Base-by-base conservation (phyloP, 495 filamentous ascomycete genomes). In the Annulohypoxylon maeteangense region DNA sequence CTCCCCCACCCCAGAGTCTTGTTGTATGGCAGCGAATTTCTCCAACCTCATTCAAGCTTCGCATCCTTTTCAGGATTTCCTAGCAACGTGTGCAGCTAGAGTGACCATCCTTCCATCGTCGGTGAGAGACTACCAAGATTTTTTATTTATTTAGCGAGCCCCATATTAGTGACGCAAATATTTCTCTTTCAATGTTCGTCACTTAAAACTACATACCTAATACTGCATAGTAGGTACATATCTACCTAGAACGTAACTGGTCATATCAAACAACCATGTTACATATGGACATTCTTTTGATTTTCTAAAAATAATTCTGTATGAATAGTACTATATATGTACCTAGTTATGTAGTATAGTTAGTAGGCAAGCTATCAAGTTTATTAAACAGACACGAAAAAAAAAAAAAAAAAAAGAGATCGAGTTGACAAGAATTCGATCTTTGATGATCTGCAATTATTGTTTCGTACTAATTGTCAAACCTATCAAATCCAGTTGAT, bases 371-470 rank as follows among this genome's bases (percentile, higher is more conserved):
- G 45, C 8, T 51, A 16, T 51, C 22, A 1, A 7, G 31, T 56
- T 56, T 47, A 61, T 61, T 48, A 32, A 27, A 25, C 25, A 53
- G 14, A 29, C 59, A 50, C 40, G 11, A 66, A 27, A 42, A 20
- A 44, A 8, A 50, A 11, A 29, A 50, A 16, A 40, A 20, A 44
- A 7, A 50, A 11, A 22, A 50, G 16, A 31, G 66, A 68, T 68
- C 50, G 66, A 20, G 40, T 55, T 62, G 50, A 62, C 40, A 64
- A 68, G 57, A 68, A 44, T 31, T 27, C 53, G 36, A 72, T 68
- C 63, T 71, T 16, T 67, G 18, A 67, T 53, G 69, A 67, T 63
- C 53, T 64, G 53, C 64, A 53, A 72, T 67, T 29, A 63, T 63
- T 55, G 63, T 67, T 61, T 65, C 59, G 54, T 58, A 65, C 54